phyloP scores from a whole-genome alignment of 305 asterid genomes.

The Fraxinus albicans region DNA sequence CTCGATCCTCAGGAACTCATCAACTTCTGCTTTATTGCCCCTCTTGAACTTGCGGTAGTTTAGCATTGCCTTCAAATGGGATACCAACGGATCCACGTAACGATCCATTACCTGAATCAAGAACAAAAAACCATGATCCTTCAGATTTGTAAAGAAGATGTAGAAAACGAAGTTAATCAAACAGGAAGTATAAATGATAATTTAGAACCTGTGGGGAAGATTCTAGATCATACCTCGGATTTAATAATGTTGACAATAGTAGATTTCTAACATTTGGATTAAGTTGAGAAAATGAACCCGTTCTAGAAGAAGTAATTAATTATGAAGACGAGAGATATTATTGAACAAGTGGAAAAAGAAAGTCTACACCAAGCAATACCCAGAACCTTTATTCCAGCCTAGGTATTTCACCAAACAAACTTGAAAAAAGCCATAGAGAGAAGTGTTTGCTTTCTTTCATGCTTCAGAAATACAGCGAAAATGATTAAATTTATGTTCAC shows the following conservation, averaged over 20 bases:
- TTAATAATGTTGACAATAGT: neutral
- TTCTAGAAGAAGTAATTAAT: neutral
- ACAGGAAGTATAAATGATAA: neutral
- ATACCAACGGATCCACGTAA: conserved; percentile 91
- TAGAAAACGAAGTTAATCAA: neutral
- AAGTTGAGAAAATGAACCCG: neutral
- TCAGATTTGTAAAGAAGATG: neutral
- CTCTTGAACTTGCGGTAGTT: conserved; percentile 80
- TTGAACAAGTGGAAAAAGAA: neutral
- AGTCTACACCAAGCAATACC: neutral
- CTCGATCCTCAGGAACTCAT: conserved; percentile 70
- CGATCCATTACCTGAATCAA: conserved; percentile 88
- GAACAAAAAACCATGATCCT: neutral
- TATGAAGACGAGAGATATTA: neutral
- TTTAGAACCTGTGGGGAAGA: neutral
- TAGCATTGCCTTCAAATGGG: conserved; percentile 86
- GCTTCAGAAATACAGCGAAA: neutral
- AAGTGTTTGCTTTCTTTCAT: neutral
- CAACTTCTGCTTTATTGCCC: conserved; percentile 83
- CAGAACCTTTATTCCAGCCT: neutral
- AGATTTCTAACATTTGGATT: neutral
- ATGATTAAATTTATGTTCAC: conserved; percentile 41
- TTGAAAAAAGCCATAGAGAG: neutral
- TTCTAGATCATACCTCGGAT: neutral
- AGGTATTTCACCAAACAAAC: neutral